Evolutionary conservation across 495 filamentous ascomycete genomes (phyloP), one percentile per base, ranked within the genome.

Genomic region (Hamigera avellanea): DNA sequence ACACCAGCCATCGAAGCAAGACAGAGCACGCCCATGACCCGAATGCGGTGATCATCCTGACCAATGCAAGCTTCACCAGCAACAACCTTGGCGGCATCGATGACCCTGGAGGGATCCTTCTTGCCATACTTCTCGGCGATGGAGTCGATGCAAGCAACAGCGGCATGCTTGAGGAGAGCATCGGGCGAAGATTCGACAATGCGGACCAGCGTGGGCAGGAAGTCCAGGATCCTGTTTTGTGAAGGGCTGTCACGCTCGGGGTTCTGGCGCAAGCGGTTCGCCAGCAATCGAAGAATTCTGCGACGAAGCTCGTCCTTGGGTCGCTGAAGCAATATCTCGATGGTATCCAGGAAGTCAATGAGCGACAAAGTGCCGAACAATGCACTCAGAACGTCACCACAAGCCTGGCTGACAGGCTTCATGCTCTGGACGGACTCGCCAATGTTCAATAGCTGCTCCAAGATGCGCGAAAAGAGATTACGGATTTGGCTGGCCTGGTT

Each of bases 51-150:
- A 48, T 93, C 83, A 3, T 69, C 55, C 50, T 80, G 78, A 27
- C 79, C 80, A 17, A 96, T 69, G 41, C 82, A 88, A 40, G 81
- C 64, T 21, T 71, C 57, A 30, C 84, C 75, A n/a, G 81, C 76
- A 49, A 96, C 79, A 6, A 80, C 76, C 33, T 75, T 63, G 8
- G 85, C 83, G 16, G 85, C 77, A 19, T 53, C 36, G 16, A 69
- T 57, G 16, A 81, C 66, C 35, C 78, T 78, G 40, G 75, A 75
- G 1, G 76, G 64, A 46, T 89, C 82, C 49, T 81, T 85, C 58
- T 88, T 89, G 36, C 91, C 91, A 52, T 93, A 95, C 52, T 83
- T 83, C 58, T 93, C 85, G 7, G 83, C 73, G 35, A 96, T 88
- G 46, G 80, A 78, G 59, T 95, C 86, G 33, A 95, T 81, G 48